Conservation (phyloP, 2,329 filamentous ascomycete species). For the Coleophoma eucalyptorum region DNA sequence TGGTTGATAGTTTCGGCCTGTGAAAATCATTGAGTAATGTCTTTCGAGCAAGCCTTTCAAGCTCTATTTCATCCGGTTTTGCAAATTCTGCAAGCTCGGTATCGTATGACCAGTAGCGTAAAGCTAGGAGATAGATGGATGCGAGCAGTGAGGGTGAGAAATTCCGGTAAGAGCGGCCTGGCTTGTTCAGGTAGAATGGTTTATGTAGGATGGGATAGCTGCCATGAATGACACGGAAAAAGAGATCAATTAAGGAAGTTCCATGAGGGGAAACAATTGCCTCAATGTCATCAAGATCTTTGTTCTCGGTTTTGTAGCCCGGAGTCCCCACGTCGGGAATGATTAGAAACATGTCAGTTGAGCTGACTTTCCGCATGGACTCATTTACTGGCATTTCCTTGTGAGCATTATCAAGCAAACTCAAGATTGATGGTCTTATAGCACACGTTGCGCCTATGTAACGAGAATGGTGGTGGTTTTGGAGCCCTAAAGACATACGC, state of each 20-base stretch:
- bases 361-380: too few species aligned
- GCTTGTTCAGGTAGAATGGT: constrained; percentile 58
- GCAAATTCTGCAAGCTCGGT: constrained; percentile 43
- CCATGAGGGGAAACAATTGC: constrained; percentile 21
- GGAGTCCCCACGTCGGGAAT: too few species aligned
- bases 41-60: constrained; percentile 35
- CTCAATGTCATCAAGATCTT: constrained; percentile 10
- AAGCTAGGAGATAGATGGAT: constrained; percentile 56
- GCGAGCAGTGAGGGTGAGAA: constrained; percentile 56
- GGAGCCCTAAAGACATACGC: too few species aligned
- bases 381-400: too few species aligned
- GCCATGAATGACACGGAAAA: constrained; percentile 42
- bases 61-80: constrained; percentile 34
- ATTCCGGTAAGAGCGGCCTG: constrained; percentile 49
- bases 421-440: too few species aligned
- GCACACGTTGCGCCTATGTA: too few species aligned
- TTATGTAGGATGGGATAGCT: constrained; percentile 51
- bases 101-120: constrained; percentile 59
- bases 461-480: too few species aligned
- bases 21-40: constrained; percentile 44
- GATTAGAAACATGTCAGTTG: too few species aligned
- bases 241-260: constrained; percentile 19
- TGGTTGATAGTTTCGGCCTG: constrained; percentile 48
- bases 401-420: too few species aligned
- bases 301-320: too few species aligned